These are phyloP conservation scores for Aspergillus egyptiacus DNA, from an alignment of 495 filamentous ascomycete genomes.

Conservation along the genomic window DNA sequence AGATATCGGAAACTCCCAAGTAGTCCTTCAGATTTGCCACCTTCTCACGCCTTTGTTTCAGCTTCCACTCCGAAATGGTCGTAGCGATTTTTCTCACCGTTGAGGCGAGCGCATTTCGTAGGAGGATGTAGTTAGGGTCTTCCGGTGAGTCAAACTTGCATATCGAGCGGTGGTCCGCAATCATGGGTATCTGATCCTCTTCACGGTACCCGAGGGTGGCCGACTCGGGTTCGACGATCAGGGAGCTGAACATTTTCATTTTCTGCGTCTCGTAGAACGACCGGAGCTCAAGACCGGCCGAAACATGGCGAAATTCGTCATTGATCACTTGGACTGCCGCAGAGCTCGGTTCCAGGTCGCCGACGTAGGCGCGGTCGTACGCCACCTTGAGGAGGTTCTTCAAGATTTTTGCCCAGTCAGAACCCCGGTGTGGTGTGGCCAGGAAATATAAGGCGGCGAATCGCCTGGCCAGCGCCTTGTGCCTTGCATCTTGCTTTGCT, in stretches of 20 bases:
- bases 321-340: conserved; percentile 22
- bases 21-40: conserved; percentile 21
- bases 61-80: neutral
- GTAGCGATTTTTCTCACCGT: conserved; percentile 9
- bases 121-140: conserved; percentile 37
- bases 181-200: conserved; percentile 33
- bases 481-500: conserved; percentile 8
- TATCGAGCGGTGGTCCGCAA: conserved; percentile 44
- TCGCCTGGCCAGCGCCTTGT: conserved; percentile 22
- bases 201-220: conserved; percentile 40
- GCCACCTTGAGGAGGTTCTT: conserved; percentile 28
- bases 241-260: conserved; percentile 15
- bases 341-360: conserved; percentile 15
- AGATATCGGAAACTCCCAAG: conserved; percentile 18
- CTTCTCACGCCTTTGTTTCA: conserved; percentile 2
- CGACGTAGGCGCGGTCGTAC: neutral
- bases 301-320: conserved; percentile 24
- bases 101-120: conserved; percentile 34
- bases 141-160: conserved; percentile 39
- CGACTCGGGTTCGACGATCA: conserved; percentile 40
- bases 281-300: conserved; percentile 18
- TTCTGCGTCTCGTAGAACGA: conserved; percentile 36
- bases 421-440: conserved; percentile 47
- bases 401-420: conserved; percentile 37
- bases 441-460: conserved; percentile 46